A percentile compares a stretch with the other conserved stretches of the same genome.
phyloP scores from a whole-genome alignment of 169 alveolate species.

The Plasmodium blacklocki region DNA sequence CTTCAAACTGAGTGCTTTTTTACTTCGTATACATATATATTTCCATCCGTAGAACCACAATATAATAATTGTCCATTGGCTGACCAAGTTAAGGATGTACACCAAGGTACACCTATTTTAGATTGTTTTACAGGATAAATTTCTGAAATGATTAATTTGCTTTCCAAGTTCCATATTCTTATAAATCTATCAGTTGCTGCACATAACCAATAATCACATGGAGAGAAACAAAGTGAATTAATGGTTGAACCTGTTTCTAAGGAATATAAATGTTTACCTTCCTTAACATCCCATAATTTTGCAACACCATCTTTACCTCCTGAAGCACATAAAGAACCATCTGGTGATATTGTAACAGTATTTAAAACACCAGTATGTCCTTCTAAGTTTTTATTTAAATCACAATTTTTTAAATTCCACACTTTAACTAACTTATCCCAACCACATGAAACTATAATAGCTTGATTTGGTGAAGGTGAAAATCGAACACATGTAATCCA shows the following conservation, averaged over 20 bases:
- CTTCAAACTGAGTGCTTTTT: constrained; percentile 55
- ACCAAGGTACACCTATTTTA: constrained; percentile 95
- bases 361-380: constrained; percentile 97
- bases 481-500: constrained; percentile 98
- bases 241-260: constrained; percentile 94
- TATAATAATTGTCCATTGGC: constrained; percentile 94
- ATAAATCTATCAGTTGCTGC: constrained; percentile 96
- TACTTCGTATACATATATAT: constrained; percentile 92
- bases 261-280: constrained; percentile 95
- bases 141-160: constrained; percentile 93
- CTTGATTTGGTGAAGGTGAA: constrained; percentile 96
- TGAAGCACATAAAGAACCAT: constrained; percentile 97
- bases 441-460: constrained; percentile 97
- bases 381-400: constrained; percentile 93
- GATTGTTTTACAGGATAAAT: constrained; percentile 90
- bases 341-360: constrained; percentile 96
- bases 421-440: constrained; percentile 98
- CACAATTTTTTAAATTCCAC: constrained; percentile 95
- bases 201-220: constrained; percentile 96
- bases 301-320: constrained; percentile 99
- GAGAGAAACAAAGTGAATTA: constrained; percentile 96
- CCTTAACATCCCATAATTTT: constrained; percentile 96
- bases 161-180: constrained; percentile 96
- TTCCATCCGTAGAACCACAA: constrained; percentile 95
- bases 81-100: constrained; percentile 95